A percentile compares a stretch with the other conserved stretches of the same genome.
Conservation (phyloP, 352 stramenopile genomes). For the Phytophthora pisi region DNA sequence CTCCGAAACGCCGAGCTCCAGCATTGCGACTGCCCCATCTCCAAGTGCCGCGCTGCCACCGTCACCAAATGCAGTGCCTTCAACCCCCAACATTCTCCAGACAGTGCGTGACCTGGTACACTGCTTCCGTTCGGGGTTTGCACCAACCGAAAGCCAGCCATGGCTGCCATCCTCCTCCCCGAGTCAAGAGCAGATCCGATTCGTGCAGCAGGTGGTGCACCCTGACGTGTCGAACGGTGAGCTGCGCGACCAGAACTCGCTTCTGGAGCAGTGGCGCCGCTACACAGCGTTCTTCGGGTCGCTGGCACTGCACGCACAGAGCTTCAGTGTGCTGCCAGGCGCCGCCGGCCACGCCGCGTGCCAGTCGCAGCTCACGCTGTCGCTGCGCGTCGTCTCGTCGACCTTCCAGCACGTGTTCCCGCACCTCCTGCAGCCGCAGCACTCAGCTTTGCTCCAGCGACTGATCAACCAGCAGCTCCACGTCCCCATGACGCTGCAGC, state of each 20-base stretch:
- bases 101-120: slow-evolving; percentile 21
- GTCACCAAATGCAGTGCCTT: neutral
- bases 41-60: neutral
- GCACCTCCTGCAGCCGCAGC: slow-evolving; percentile 10
- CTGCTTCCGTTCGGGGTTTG: slow-evolving; percentile 32
- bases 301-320: slow-evolving; percentile 5
- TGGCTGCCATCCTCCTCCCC: slow-evolving; percentile 12
- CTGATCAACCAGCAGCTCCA: slow-evolving; percentile 13
- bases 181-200: slow-evolving; percentile 25
- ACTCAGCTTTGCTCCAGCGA: slow-evolving; percentile 4
- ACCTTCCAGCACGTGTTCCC: slow-evolving; percentile 17
- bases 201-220: slow-evolving; percentile 25
- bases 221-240: slow-evolving; percentile 18
- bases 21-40: neutral
- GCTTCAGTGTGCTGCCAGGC: slow-evolving; percentile 9
- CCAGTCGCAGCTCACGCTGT: slow-evolving; percentile 15
- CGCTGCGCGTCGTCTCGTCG: slow-evolving; percentile 4
- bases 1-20: neutral
- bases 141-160: neutral
- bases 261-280: slow-evolving; percentile 37
- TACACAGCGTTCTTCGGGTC: slow-evolving; percentile 27
- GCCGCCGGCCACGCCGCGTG: slow-evolving; percentile 6
- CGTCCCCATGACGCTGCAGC: slow-evolving; percentile 17
- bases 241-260: slow-evolving; percentile 23
- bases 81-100: slow-evolving; percentile 6